Base-by-base conservation (phyloP, 768 basidiomycete species). In the Amanita subjunquillea region DNA sequence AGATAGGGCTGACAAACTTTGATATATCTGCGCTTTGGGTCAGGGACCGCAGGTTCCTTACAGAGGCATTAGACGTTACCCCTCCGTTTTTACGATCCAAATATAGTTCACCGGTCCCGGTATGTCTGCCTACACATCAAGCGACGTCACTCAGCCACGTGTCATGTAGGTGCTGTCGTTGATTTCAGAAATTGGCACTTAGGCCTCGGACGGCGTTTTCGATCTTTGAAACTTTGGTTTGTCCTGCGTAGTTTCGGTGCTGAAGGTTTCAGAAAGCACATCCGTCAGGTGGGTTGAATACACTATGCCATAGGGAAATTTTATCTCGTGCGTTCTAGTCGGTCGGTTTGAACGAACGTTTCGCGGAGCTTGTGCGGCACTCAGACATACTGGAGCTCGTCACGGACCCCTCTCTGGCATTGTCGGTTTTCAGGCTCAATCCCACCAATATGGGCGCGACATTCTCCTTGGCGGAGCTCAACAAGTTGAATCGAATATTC, bases 1-100 rank as follows among this genome's bases (percentile, higher is more conserved):
- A 91, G 88, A 90, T 90, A 87, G 93, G 93, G 17, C 74, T 96
- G 6, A 84, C 87, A 3, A 92, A 88, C 57, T 93, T 95, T 57
- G 91, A 93, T 59, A 82, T 83, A 39, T 90, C 87, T 3, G 69
- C 80, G 23, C 65, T 87, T 1, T 91, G 88, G 86, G 85, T 97
- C 0, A 75, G 87, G 27, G 79, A 91, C 59, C 73, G 90, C 20
- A 78, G 69, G 53, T 67, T 78, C 50, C 69, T 96, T 32, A 92
- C 84, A 1, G 74, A 84, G 38, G 91, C 92, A 1, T 70, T 96
- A 45, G 91, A 94, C 60, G 76, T 94, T 23, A 94, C 92, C 0
- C 92, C 92, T 1, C 79, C 85, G 42, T 96, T 78, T 70, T 66
- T 97, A 44, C 76, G 91, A 49, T 85, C 88, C 0, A 17, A 17